Evolutionary conservation across 164 flowering plant genomes (phyloP), one percentile per base, ranked within the genome.

Genomic region (Umbellularia californica): DNA sequence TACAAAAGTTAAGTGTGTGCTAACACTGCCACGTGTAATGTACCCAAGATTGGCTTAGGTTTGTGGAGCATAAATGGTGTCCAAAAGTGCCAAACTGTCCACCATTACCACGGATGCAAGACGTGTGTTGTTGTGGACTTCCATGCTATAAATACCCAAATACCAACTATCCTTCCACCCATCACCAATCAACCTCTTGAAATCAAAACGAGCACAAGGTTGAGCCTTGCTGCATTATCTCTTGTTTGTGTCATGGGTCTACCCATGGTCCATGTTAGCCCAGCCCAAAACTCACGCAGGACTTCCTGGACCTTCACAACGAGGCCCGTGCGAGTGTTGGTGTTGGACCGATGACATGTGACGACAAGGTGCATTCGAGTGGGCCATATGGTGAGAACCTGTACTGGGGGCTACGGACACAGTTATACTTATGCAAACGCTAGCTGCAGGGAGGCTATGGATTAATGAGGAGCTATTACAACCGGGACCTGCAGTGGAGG

Each of bases 311-410:
- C 47, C 23, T 33, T 9, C 68, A 62, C 74, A 41, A 55, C 14
- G 23, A 17, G 2, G 66, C 20, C 6, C n/a, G 74, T 19, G 50
- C 14, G 3, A 24, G 27, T 3, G 84, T 84, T 0, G 80, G 83
- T 1, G 85, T 83, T 19, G 76, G 77, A 0, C 64, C 77, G 22
- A 71, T 86, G 47, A 35, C 47, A 22, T 86, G 89, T 86, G 76
- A 83, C 78, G 22, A 12, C 66, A 80, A 82, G 0, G 80, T 70
- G 66, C 85, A 83, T 72, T 81, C 88, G 0, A 24, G 65, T 15
- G 83, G 85, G 2, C 79, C 77, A 2, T 85, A 81, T 50, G 77
- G 83, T n/a, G 81, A 81, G 74, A 79, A 76, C 50, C 51, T 72
- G 20, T 72, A 0, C 68, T 14, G 67, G 68, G 68, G 74, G 74